Conservation (phyloP, 345 rosid species). For the rapeseed (Brassica napus) region DNA sequence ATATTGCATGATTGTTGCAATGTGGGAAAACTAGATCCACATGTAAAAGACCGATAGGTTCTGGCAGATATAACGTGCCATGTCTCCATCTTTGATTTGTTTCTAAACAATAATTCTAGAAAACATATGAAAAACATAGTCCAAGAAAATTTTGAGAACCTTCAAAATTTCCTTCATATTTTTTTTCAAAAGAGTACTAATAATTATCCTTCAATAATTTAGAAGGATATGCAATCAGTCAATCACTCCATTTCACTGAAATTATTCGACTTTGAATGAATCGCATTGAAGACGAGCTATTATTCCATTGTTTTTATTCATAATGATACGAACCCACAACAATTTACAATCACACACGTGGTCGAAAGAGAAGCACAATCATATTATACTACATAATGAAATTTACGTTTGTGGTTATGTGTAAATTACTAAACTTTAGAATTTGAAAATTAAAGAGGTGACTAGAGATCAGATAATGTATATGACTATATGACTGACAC, state of each 20-base stretch:
- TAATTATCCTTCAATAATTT: slow-evolving; percentile 8
- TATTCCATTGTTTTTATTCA: not conserved
- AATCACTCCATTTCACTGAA: slow-evolving; percentile 9
- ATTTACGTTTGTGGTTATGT: not conserved
- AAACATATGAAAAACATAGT: not conserved
- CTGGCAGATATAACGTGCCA: slow-evolving; percentile 9
- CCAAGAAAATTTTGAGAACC: slow-evolving; percentile 7
- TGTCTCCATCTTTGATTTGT: slow-evolving; percentile 23
- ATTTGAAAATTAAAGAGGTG: not conserved
- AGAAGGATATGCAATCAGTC: slow-evolving; percentile 20
- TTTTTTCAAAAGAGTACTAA: not conserved
- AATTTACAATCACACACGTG: slow-evolving; percentile 33
- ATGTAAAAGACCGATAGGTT: slow-evolving; percentile 30
- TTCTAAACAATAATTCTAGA: slow-evolving; percentile 10
- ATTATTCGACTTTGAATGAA: slow-evolving; percentile 4
- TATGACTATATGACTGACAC: slow-evolving; percentile 14
- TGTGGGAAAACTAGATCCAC: slow-evolving; percentile 37
- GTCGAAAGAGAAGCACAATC: not conserved
- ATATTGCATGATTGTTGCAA: slow-evolving; percentile 25
- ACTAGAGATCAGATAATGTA: not conserved
- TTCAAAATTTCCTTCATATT: not conserved
- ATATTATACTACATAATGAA: not conserved
- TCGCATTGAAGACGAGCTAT: slow-evolving; percentile 5
- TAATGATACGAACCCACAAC: slow-evolving; percentile 15
- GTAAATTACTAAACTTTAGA: not conserved